Conservation (phyloP, 2,329 filamentous ascomycete species). For the Diaporthe australafricana region DNA sequence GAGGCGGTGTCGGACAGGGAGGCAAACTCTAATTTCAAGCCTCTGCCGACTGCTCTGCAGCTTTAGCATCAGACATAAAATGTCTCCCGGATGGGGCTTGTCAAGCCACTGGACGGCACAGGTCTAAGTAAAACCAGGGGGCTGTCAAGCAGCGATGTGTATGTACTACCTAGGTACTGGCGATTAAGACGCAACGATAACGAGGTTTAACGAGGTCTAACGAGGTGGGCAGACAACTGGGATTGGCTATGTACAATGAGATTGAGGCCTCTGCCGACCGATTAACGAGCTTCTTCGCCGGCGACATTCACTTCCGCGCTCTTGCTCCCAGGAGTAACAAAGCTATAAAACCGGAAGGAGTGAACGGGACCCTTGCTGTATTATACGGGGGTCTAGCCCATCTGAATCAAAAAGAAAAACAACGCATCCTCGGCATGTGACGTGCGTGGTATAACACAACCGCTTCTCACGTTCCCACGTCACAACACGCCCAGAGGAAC, state of each 20-base stretch:
- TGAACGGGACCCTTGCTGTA: not conserved
- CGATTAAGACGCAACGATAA: not conserved
- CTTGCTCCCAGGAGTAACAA: not conserved
- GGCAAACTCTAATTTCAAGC: constrained; percentile 2
- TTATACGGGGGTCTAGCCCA: constrained; percentile 4
- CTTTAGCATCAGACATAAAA: too few relatives aligned
- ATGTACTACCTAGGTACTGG: not conserved
- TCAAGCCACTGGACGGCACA: not conserved
- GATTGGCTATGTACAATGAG: constrained; percentile 22
- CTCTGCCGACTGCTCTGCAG: constrained; percentile 7
- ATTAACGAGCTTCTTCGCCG: not conserved
- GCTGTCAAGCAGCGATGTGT: not conserved
- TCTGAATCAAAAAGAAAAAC: constrained; percentile 16
- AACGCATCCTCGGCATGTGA: constrained; percentile 4
- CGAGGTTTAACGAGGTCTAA: too few relatives aligned
- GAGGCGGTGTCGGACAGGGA: constrained; percentile 5
- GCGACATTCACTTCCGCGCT: not conserved
- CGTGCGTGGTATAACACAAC: not conserved
- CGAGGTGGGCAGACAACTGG: not conserved
- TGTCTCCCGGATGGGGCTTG: too few relatives aligned
- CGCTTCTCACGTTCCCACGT: not conserved
- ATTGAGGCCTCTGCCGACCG: constrained; percentile 8
- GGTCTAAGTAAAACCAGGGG: too few relatives aligned
- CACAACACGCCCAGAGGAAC: not conserved
- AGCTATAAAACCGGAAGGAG: not conserved